These are phyloP conservation scores for Boletellus emodensis DNA, from an alignment of 768 basidiomycete species.

Conservation along the genomic window DNA sequence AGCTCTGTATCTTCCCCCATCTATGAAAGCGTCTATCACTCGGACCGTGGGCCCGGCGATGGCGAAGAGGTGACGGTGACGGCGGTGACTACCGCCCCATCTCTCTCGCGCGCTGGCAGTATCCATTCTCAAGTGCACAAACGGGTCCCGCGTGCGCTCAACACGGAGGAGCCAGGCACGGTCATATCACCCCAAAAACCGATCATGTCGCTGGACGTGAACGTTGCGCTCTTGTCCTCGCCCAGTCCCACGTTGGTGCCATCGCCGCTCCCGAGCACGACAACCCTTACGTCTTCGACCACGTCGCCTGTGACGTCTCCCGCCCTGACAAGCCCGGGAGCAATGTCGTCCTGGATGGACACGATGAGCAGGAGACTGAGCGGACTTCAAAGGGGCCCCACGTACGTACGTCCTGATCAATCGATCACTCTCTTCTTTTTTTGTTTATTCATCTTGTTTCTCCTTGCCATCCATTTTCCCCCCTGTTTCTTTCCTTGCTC, in stretches of 20 bases:
- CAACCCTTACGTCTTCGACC: neutral
- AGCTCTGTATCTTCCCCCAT: constrained; percentile 44
- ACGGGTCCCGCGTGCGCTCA: constrained; percentile 2
- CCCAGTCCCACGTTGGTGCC: constrained; percentile 13
- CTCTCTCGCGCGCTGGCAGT: constrained; percentile 16
- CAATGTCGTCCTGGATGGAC: constrained; percentile 47
- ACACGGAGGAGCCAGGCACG: neutral
- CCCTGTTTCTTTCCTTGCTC: neutral
- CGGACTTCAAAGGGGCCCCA: constrained; percentile 49
- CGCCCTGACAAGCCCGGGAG: constrained; percentile 23
- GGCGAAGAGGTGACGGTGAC: neutral
- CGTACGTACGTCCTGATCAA: constrained; percentile 35
- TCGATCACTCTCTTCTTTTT: no score
- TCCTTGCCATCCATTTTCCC: no score
- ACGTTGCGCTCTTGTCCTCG: constrained; percentile 6
- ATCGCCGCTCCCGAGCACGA: neutral
- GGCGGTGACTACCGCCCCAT: neutral
- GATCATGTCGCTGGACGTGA: constrained; percentile 7
- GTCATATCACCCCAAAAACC: neutral
- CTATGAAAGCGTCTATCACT: constrained; percentile 20
- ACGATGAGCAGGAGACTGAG: constrained; percentile 59
- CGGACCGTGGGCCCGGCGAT: neutral
- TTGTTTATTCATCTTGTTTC: no score
- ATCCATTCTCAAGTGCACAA: constrained; percentile 10
- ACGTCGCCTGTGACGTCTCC: constrained; percentile 5